phyloP scores from a whole-genome alignment of 805 yeast genomes.

The Myxozyma sirexii region DNA sequence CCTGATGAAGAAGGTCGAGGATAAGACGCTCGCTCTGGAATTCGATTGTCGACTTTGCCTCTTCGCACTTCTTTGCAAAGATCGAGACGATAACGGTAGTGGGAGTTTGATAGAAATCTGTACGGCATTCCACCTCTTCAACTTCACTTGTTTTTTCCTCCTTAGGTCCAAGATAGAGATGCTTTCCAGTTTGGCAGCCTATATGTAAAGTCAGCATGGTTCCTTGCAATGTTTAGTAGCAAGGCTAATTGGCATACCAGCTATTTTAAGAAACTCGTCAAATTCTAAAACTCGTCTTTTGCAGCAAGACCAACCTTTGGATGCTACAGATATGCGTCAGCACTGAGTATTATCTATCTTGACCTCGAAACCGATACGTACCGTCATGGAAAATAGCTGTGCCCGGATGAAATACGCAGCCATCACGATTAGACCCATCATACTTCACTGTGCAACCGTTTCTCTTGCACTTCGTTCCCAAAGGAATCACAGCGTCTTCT shows the following conservation, averaged over 20 bases:
- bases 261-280: conserved; percentile 36
- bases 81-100: conserved; percentile 37
- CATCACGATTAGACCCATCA: conserved; percentile 33
- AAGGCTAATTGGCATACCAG: conserved; percentile 13
- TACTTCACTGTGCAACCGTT: conserved; percentile 32
- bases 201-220: background rate
- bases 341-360: background rate
- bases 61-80: conserved; percentile 37
- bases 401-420: conserved; percentile 36
- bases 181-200: conserved; percentile 33
- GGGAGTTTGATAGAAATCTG: conserved; percentile 38
- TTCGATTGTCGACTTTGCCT: conserved; percentile 28
- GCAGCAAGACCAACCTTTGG: conserved; percentile 39
- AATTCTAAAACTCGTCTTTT: conserved; percentile 37
- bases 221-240: background rate
- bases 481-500: conserved; percentile 35
- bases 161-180: conserved; percentile 30
- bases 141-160: conserved; percentile 15
- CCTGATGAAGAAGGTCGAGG: conserved; percentile 29
- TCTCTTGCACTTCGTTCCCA: conserved; percentile 35
- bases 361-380: background rate
- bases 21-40: conserved; percentile 22
- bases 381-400: conserved; percentile 36
- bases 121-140: conserved; percentile 34
- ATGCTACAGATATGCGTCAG: conserved; percentile 11